Conservation (phyloP, 768 basidiomycete species). For the Amanita rimosa region DNA sequence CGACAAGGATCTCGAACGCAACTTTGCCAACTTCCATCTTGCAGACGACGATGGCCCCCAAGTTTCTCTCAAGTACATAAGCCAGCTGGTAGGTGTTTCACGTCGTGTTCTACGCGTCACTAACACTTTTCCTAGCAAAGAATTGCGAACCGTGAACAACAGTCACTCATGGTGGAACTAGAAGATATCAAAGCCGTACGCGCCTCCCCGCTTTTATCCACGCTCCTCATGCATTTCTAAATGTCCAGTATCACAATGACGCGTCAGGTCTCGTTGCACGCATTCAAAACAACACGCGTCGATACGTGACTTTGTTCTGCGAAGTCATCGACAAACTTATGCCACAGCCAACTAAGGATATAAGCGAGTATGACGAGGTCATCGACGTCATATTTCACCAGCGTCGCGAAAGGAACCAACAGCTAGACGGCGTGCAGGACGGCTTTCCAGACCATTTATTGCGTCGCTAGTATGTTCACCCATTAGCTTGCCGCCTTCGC, state of each 20-base stretch:
- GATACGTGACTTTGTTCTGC: slow-evolving; percentile 83
- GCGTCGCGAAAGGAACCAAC: slow-evolving; percentile 78
- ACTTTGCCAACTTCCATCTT: slow-evolving; percentile 63
- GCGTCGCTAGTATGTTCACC: slow-evolving; percentile 77
- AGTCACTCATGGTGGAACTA: slow-evolving; percentile 80
- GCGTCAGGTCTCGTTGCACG: slow-evolving; percentile 65
- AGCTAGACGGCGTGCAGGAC: slow-evolving; percentile 59
- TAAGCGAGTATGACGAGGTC: slow-evolving; percentile 86
- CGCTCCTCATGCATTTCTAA: slow-evolving; percentile 7
- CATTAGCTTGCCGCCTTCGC: slow-evolving; percentile 6
- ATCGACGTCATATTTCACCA: slow-evolving; percentile 96
- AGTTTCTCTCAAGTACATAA: slow-evolving; percentile 64
- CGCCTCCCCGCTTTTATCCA: slow-evolving; percentile 6
- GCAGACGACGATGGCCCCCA: slow-evolving; percentile 32
- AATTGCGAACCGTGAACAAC: slow-evolving; percentile 88
- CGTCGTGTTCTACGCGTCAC: slow-evolving; percentile 17
- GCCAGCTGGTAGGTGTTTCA: slow-evolving; percentile 56
- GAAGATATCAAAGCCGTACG: slow-evolving; percentile 75
- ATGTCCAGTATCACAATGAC: slow-evolving; percentile 52
- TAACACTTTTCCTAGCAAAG: slow-evolving; percentile 50
- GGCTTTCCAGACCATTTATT: slow-evolving; percentile 88
- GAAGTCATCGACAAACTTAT: slow-evolving; percentile 86
- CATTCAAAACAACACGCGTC: slow-evolving; percentile 77
- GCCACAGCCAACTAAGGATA: slow-evolving; percentile 82
- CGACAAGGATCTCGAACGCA: slow-evolving; percentile 54